phyloP scores from a whole-genome alignment of 176 grass and related monocot genomes.

The Coix lacrymajobi region DNA sequence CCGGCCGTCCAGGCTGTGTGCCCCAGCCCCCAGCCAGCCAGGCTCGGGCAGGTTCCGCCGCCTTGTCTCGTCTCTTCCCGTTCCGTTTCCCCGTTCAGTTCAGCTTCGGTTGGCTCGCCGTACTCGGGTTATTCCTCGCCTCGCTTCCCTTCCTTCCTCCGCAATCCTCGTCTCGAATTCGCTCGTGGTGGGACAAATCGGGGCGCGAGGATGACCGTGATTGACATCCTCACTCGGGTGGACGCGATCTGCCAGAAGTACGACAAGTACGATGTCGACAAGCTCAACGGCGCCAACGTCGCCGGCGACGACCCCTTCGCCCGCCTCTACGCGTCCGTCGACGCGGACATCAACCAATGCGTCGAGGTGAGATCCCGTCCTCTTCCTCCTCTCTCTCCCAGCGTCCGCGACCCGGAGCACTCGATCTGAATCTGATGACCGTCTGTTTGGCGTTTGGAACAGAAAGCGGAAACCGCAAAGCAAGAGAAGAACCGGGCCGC shows the following conservation, averaged over 20 bases:
- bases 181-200: neutral
- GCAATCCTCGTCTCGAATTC: neutral
- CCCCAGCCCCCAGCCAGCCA: neutral
- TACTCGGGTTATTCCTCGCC: neutral
- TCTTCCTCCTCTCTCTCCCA: neutral
- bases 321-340: slow-evolving; percentile 75
- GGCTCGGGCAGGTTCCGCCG: neutral
- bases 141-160: neutral
- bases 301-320: slow-evolving; percentile 95
- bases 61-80: neutral
- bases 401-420: neutral
- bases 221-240: slow-evolving; percentile 89
- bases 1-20: slow-evolving; percentile 44
- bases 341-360: slow-evolving; percentile 69
- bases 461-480: slow-evolving; percentile 84
- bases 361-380: slow-evolving; percentile 38
- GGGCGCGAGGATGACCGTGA: slow-evolving; percentile 60
- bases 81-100: slow-evolving; percentile 22
- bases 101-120: slow-evolving; percentile 20
- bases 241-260: slow-evolving; percentile 98
- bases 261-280: slow-evolving; percentile 87
- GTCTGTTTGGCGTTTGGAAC: slow-evolving; percentile 7
- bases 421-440: slow-evolving; percentile 34
- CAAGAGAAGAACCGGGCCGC: slow-evolving; percentile 82
- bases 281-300: slow-evolving; percentile 83